A percentile compares a stretch with the other conserved stretches of the same genome.
These are phyloP conservation scores for Yamadazyma insecticola DNA, from an alignment of 805 yeast species.

Conservation along the genomic window DNA sequence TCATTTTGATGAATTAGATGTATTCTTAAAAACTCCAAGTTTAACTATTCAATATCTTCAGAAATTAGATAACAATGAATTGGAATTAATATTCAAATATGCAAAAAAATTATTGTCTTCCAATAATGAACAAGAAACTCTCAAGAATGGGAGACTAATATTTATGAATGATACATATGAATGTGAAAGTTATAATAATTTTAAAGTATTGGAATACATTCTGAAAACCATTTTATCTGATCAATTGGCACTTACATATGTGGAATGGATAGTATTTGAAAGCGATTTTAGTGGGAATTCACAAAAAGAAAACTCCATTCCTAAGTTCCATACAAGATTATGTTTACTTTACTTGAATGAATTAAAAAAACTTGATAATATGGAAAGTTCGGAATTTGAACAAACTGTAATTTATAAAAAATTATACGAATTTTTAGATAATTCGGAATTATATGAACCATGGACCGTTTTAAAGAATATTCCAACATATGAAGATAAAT, in stretches of 20 bases:
- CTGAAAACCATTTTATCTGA: constrained; percentile 17
- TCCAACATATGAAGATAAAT: constrained; percentile 27
- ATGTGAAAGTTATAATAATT: constrained; percentile 53
- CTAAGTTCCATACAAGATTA: constrained; percentile 31
- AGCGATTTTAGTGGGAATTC: constrained; percentile 25
- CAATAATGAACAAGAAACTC: constrained; percentile 16
- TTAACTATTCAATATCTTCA: constrained; percentile 55
- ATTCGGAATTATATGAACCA: constrained; percentile 30
- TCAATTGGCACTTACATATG: constrained; percentile 34
- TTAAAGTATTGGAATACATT: constrained; percentile 52
- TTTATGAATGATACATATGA: constrained; percentile 65
- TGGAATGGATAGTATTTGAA: constrained; percentile 38
- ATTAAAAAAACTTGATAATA: constrained; percentile 8
- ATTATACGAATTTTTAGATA: constrained; percentile 26
- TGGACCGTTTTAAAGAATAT: constrained; percentile 30
- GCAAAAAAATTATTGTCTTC: constrained; percentile 47
- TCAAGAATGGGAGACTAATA: constrained; percentile 38
- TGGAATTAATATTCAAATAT: constrained; percentile 55
- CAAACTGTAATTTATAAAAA: constrained; percentile 21
- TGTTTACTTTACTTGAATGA: constrained; percentile 26
- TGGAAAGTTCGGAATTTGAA: constrained; percentile 8
- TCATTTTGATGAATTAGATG: constrained; percentile 17
- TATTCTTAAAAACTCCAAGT: constrained; percentile 32
- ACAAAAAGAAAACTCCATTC: constrained; percentile 11
- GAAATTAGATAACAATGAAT: constrained; percentile 43